phyloP scores from a whole-genome alignment of 1,284 basidiomycete species.

The Microbotryum intermedium region DNA sequence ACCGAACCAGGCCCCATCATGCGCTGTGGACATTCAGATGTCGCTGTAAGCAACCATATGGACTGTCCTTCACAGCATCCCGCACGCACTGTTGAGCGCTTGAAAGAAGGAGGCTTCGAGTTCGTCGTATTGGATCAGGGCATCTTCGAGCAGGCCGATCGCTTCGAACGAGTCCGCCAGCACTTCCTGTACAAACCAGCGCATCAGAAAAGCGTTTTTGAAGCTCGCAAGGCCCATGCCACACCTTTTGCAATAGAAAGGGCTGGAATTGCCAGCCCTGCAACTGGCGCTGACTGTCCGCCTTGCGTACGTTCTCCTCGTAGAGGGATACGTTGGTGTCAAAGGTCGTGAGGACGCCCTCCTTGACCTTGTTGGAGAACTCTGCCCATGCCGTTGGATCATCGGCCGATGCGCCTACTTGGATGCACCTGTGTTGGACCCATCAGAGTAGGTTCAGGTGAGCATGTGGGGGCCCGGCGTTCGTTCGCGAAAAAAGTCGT shows the following conservation, averaged over 20 bases:
- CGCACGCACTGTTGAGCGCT: constrained; percentile 37
- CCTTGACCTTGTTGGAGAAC: constrained; percentile 78
- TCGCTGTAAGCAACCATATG: too few relatives aligned
- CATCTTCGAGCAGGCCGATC: constrained; percentile 81
- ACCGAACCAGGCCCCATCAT: constrained; percentile 82
- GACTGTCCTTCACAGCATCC: too few relatives aligned
- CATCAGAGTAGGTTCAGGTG: constrained; percentile 16
- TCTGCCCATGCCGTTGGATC: constrained; percentile 85
- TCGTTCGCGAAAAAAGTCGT: background rate
- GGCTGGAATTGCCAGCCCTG: constrained; percentile 96
- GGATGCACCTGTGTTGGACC: constrained; percentile 59
- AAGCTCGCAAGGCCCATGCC: too few relatives aligned
- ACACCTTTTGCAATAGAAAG: constrained; percentile 86
- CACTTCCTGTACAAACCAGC: constrained; percentile 60
- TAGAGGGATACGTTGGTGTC: constrained; percentile 66
- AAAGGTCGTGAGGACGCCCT: constrained; percentile 71
- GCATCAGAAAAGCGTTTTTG: background rate
- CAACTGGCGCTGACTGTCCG: constrained; percentile 74
- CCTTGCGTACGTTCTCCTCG: constrained; percentile 78
- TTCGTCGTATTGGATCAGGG: constrained; percentile 80
- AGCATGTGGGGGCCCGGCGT: background rate
- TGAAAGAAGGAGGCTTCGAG: constrained; percentile 78
- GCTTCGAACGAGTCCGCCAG: constrained; percentile 86
- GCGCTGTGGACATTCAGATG: constrained; percentile 47
- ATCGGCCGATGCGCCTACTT: constrained; percentile 49